These are phyloP conservation scores for Ophiorrhiza pumila DNA, from an alignment of 257 asterid species.

Conservation along the genomic window DNA sequence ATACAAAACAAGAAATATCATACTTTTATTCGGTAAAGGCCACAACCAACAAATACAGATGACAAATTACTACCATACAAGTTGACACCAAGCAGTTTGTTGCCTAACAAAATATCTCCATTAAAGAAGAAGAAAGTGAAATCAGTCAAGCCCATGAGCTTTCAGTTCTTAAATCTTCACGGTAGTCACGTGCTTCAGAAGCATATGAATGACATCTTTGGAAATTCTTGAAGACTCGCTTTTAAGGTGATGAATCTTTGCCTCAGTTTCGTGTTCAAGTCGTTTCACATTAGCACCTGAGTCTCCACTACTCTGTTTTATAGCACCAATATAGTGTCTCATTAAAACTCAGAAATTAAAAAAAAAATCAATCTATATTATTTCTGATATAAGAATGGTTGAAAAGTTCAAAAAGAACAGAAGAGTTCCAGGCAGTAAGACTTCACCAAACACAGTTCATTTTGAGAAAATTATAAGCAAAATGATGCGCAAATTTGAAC, in stretches of 20 bases:
- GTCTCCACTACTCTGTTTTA: constrained; percentile 34
- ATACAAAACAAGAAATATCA: constrained; percentile 5
- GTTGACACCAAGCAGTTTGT: constrained; percentile 16
- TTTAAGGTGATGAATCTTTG: constrained; percentile 66
- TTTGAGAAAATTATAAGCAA: neutral
- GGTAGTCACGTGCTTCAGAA: constrained; percentile 76
- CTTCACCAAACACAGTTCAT: neutral
- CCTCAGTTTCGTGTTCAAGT: constrained; percentile 71
- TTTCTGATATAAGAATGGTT: neutral
- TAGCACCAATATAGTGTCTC: neutral
- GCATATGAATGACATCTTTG: constrained; percentile 73
- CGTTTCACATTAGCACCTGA: constrained; percentile 90
- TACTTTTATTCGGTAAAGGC: constrained; percentile 1
- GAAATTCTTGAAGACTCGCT: constrained; percentile 66
- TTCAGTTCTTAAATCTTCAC: constrained; percentile 52
- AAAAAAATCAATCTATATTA: neutral
- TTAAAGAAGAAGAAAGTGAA: constrained; percentile 2
- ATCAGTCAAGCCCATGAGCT: neutral
- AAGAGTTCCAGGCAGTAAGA: neutral
- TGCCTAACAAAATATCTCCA: constrained; percentile 8
- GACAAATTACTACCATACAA: constrained; percentile 24
- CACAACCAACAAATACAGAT: constrained; percentile 26
- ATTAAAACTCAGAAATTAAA: neutral
- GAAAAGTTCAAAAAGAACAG: neutral
- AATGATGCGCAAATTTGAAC: neutral